Evolutionary conservation across 164 flowering plant genomes (phyloP), one percentile per base, ranked within the genome.

Genomic region (Berberis vulgaris): DNA sequence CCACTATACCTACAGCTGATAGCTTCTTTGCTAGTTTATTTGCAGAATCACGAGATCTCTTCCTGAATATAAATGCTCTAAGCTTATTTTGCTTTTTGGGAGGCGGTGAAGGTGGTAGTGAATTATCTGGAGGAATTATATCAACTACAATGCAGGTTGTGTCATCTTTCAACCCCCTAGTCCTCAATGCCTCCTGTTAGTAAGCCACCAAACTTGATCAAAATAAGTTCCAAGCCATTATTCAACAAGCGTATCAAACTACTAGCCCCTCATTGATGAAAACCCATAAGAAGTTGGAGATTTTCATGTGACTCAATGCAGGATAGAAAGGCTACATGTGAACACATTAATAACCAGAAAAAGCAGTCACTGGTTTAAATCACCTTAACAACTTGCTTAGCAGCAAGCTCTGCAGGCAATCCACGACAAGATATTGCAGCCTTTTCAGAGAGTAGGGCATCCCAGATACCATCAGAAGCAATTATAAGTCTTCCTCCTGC

Each of bases 91-190:
- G 76, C 76, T 82, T 88, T 66, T 84, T 84, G 1, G 82, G 87
- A 53, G 89, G 83, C 38, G 89, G 60, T 41, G 78, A 41, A 61
- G 80, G 83, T 8, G 59, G 72, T n/a, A 54, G 50, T 1, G 83
- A 58, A 63, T 63, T 61, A 59, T 82, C 88, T 53, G 96, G 93
- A 65, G 97, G 96, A 65, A 87, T 83, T 72, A 91, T 85, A 76
- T 91, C 96, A 10, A 88, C 91, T 63, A 88, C 90, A 61, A 91
- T 73, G 81, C 97, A 88, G 61, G 97, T 91, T 13, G 96, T 87
- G 67, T 91, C 97, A 73, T 91, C 97, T 74, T 84, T 88, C 43
- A 91, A 76, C 3, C 97, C 97, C 67, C 94, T 78, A 45, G 80
- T 71, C 73, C 87, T 82, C 65, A 87, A 71, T 45, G 97, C 94